Evolutionary conservation across 176 grass and related monocot genomes (phyloP).

Genomic region (Oryza meyeriana): DNA sequence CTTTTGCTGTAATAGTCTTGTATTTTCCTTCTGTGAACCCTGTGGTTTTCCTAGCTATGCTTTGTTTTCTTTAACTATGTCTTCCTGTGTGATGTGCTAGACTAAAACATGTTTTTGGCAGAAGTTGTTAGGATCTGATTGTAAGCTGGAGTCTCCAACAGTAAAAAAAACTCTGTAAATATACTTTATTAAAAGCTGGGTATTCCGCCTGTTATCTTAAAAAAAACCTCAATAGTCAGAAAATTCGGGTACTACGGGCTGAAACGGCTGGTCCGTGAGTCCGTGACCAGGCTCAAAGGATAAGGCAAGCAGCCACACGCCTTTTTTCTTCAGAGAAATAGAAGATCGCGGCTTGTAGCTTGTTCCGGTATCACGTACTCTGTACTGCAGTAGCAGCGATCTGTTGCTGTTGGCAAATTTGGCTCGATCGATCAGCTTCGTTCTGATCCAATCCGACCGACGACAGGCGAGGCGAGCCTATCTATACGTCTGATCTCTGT

Average conservation of each 20-base stretch:
- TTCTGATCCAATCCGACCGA: not conserved
- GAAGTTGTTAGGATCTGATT: too few relatives aligned
- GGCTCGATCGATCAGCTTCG: not conserved
- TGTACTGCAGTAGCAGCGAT: not conserved
- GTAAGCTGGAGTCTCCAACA: too few relatives aligned
- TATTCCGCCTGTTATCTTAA: too few relatives aligned
- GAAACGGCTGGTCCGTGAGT: not conserved
- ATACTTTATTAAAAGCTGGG: too few relatives aligned
- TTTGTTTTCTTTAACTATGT: too few relatives aligned
- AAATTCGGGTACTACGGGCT: not conserved
- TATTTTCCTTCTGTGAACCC: too few relatives aligned
- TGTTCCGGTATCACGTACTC: not conserved
- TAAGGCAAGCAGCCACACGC: conserved; percentile 4
- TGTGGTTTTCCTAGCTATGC: too few relatives aligned
- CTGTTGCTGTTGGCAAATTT: not conserved
- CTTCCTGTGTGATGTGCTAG: too few relatives aligned
- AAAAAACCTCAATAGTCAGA: not conserved
- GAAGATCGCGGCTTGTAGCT: not conserved
- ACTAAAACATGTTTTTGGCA: too few relatives aligned
- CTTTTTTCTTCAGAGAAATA: not conserved
- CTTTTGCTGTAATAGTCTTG: too few relatives aligned
- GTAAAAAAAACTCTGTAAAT: too few relatives aligned
- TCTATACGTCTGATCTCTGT: not conserved
- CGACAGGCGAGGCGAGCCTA: not conserved
- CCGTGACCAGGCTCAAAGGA: not conserved